Evolutionary conservation across 805 yeast genomes (phyloP).

Genomic region (Pichia kluyveri): DNA sequence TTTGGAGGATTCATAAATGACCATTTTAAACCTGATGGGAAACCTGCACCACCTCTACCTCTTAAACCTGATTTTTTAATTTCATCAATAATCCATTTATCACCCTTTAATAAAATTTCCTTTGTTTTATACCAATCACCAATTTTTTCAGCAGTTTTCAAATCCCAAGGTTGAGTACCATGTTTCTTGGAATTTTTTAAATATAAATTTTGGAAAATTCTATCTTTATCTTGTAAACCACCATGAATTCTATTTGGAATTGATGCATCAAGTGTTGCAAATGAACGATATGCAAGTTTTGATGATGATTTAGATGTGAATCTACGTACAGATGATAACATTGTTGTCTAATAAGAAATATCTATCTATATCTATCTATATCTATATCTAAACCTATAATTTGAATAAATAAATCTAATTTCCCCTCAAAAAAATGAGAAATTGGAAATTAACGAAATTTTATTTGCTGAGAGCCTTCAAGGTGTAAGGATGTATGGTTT

Average conservation of each 20-base stretch:
- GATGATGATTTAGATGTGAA: neutral
- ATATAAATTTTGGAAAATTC: conserved; percentile 80
- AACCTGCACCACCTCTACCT: conserved; percentile 93
- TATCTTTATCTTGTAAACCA: conserved; percentile 72
- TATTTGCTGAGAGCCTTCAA: no score
- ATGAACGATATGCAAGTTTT: conserved; percentile 10
- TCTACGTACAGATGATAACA: conserved; percentile 7
- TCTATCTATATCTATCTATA: no score
- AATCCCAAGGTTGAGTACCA: conserved; percentile 48
- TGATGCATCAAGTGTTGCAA: conserved; percentile 38
- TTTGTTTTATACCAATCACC: conserved; percentile 93
- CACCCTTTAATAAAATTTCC: conserved; percentile 75
- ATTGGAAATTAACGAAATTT: neutral
- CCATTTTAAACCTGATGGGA: conserved; percentile 88
- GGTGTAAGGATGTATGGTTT: neutral
- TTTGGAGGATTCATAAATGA: conserved; percentile 94
- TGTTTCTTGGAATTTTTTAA: conserved; percentile 39
- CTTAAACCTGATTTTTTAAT: conserved; percentile 77
- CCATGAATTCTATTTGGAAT: conserved; percentile 51
- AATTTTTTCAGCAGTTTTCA: conserved; percentile 65
- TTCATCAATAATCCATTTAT: conserved; percentile 84
- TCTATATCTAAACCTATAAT: no score
- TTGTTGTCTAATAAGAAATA: neutral
- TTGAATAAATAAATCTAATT: no score
- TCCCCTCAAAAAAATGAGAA: neutral